These are phyloP conservation scores for Stephanodiscus minutulus DNA, from an alignment of 108 stramenopile genomes.

Conservation along the genomic window DNA sequence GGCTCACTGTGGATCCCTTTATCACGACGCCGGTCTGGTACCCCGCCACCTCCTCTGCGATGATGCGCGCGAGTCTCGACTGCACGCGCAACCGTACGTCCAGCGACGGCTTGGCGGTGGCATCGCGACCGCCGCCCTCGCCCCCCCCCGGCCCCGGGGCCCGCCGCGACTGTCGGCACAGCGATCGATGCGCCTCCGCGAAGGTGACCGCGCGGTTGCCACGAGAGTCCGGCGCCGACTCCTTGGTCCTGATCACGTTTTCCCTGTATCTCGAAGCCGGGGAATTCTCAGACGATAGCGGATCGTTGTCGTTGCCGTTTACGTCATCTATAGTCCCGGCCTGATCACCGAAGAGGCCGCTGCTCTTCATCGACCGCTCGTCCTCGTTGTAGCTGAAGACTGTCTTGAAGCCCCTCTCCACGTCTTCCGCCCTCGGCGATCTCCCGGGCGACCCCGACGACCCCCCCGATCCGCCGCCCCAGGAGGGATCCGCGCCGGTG, in stretches of 20 bases:
- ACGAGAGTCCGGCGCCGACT: slow-evolving; percentile 29
- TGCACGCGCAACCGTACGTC: slow-evolving; percentile 79
- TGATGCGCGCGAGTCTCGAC: slow-evolving; percentile 80
- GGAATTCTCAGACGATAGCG: slow-evolving; percentile 29
- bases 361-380: slow-evolving; percentile 14
- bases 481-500: slow-evolving; percentile 7
- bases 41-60: slow-evolving; percentile 85
- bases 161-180: slow-evolving; percentile 12
- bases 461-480: neutral
- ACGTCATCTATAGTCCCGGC: slow-evolving; percentile 16
- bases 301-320: slow-evolving; percentile 9
- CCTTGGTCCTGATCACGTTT: slow-evolving; percentile 38
- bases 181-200: slow-evolving; percentile 43
- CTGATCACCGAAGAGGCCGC: slow-evolving; percentile 41
- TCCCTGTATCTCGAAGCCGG: slow-evolving; percentile 45
- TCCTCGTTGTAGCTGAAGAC: slow-evolving; percentile 47
- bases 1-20: slow-evolving; percentile 64
- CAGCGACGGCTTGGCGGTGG: slow-evolving; percentile 70
- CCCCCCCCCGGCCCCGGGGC: neutral
- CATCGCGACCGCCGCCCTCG: slow-evolving; percentile 10
- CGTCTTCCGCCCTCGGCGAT: slow-evolving; percentile 18
- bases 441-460: slow-evolving; percentile 10
- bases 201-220: slow-evolving; percentile 42
- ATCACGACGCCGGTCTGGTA: slow-evolving; percentile 71
- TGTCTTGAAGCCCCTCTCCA: slow-evolving; percentile 43